Conservation (phyloP, 2,329 filamentous ascomycete genomes). For the Neopestalotiopsis rosae region DNA sequence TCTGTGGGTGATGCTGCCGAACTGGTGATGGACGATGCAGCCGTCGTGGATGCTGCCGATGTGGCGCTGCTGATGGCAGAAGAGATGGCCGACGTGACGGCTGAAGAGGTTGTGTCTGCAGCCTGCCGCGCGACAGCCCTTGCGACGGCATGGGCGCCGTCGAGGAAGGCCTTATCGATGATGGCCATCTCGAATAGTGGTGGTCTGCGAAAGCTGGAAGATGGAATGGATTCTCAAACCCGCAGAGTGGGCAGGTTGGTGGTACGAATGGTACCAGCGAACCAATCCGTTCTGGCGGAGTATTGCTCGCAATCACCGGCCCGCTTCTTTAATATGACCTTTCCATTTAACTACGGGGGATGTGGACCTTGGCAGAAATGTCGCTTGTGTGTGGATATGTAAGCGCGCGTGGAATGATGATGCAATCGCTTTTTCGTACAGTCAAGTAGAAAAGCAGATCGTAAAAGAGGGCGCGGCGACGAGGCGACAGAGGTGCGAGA, state of each 20-base stretch:
- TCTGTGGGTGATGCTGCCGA: constrained; percentile 11
- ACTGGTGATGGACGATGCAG: constrained; percentile 11
- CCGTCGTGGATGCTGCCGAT: constrained; percentile 8
- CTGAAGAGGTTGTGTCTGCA: constrained; percentile 24
- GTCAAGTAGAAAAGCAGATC: constrained; percentile 14
- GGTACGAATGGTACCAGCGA: constrained; percentile 13
- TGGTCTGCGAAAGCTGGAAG: constrained; percentile 11
- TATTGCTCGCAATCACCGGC: constrained; percentile 14
- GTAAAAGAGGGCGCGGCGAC: neutral
- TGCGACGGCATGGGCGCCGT: constrained; percentile 42
- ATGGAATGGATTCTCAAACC: neutral
- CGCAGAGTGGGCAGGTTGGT: constrained; percentile 1
- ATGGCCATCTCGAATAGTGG: constrained; percentile 38
- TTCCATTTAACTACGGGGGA: constrained; percentile 13
- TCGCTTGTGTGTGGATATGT: neutral
- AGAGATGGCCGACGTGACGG: constrained; percentile 18
- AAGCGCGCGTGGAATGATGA: neutral
- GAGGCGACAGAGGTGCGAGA: neutral
- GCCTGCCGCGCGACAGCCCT: constrained; percentile 38
- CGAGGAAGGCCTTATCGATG: constrained; percentile 42
- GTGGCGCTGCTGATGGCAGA: constrained; percentile 15
- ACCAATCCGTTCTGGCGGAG: constrained; percentile 17
- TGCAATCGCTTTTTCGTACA: neutral
- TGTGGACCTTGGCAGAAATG: neutral
- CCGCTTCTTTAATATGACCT: constrained; percentile 7